A percentile compares a stretch with the other conserved stretches of the same genome.
These are phyloP conservation scores for Canavalia ensiformis DNA, from an alignment of 306 rosid genomes.

Conservation along the genomic window DNA sequence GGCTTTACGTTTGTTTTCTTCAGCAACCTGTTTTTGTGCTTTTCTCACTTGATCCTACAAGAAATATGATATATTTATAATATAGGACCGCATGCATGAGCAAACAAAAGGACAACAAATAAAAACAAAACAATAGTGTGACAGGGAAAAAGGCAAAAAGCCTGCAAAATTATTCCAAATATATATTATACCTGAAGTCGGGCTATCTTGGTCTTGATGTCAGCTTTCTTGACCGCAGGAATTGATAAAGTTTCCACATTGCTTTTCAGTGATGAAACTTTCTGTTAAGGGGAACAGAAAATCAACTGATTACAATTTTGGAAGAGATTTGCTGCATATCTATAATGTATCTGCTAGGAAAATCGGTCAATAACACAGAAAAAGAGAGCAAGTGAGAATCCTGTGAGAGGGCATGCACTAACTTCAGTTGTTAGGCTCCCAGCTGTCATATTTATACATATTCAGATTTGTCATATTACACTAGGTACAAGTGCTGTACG, in stretches of 20 bases:
- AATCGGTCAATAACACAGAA: constrained; percentile 8
- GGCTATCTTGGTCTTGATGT: constrained; percentile 74
- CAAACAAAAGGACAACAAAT: constrained; percentile 1
- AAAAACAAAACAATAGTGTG: constrained; percentile 22
- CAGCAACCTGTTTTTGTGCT: constrained; percentile 88
- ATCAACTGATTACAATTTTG: constrained; percentile 26
- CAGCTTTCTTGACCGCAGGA: constrained; percentile 92
- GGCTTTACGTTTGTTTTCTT: constrained; percentile 86
- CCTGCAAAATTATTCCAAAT: constrained; percentile 5
- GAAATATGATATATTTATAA: constrained; percentile 31
- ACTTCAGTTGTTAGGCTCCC: constrained; percentile 5
- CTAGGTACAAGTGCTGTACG: background rate
- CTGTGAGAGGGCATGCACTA: background rate
- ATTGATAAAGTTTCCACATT: constrained; percentile 81
- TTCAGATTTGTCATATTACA: background rate
- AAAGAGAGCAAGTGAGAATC: constrained; percentile 22
- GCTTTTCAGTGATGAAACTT: constrained; percentile 79
- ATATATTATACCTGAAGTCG: constrained; percentile 71
- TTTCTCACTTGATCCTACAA: constrained; percentile 78
- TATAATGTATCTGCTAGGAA: background rate
- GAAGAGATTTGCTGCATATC: constrained; percentile 22
- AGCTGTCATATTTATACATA: background rate
- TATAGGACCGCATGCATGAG: constrained; percentile 2
- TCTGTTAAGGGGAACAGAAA: constrained; percentile 52
- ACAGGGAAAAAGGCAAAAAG: constrained; percentile 23